Evolutionary conservation across 1,284 basidiomycete genomes (phyloP).

Genomic region (Singerocomus inundabilis): DNA sequence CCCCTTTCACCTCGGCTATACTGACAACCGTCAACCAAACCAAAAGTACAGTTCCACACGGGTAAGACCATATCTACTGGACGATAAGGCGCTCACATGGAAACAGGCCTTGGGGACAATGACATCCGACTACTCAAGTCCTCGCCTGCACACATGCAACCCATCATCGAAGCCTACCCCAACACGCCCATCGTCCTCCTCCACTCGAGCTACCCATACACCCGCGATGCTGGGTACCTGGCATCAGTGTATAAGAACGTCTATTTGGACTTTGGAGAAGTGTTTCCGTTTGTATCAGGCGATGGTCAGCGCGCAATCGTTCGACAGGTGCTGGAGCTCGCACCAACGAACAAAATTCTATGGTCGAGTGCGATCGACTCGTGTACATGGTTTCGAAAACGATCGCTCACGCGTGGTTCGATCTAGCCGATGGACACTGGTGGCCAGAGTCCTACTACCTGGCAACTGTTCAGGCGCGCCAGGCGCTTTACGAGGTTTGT

Average conservation of each 20-base stretch:
- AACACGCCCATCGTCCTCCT: constrained; percentile 62
- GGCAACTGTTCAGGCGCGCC: constrained; percentile 58
- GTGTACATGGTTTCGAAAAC: neutral
- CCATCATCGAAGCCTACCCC: constrained; percentile 62
- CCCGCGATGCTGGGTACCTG: constrained; percentile 72
- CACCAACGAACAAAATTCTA: constrained; percentile 72
- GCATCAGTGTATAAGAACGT: constrained; percentile 69
- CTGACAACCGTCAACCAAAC: neutral
- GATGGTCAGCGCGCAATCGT: constrained; percentile 60
- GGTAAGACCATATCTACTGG: constrained; percentile 27
- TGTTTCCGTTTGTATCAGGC: constrained; percentile 67
- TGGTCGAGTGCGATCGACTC: constrained; percentile 64
- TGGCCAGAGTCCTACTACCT: constrained; percentile 77
- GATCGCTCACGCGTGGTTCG: constrained; percentile 7
- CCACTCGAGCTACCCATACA: constrained; percentile 73
- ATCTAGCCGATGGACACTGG: constrained; percentile 69
- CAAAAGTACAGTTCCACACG: constrained; percentile 75
- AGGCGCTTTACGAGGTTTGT: constrained; percentile 55
- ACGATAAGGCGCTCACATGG: constrained; percentile 1
- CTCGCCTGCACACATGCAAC: constrained; percentile 65
- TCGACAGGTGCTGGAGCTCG: constrained; percentile 63
- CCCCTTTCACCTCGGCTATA: neutral
- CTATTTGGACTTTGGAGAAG: constrained; percentile 75
- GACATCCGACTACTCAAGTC: constrained; percentile 60
- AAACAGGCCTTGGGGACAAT: constrained; percentile 60